phyloP scores from a whole-genome alignment of 1,139 yeast species.

The Magnusiomyces clavatus region DNA sequence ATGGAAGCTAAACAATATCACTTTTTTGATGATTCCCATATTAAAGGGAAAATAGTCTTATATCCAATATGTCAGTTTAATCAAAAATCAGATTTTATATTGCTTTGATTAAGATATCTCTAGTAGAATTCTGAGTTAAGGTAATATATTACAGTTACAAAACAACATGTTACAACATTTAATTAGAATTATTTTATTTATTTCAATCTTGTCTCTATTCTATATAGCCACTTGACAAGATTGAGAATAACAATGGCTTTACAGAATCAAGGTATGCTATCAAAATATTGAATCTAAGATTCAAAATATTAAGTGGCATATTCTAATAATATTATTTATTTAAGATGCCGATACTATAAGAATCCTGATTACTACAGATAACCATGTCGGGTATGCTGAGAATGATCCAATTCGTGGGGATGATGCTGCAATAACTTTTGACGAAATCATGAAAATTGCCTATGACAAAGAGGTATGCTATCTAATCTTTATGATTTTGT shows the following conservation, averaged over 20 bases:
- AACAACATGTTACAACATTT: background rate
- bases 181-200: too few species aligned
- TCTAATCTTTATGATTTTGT: background rate
- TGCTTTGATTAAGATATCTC: too few species aligned
- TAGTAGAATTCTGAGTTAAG: too few species aligned
- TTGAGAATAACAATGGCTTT: background rate
- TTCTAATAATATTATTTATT: background rate
- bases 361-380: constrained; percentile 82
- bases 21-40: too few species aligned
- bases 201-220: background rate
- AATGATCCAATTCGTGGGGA: constrained; percentile 84
- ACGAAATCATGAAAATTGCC: constrained; percentile 77
- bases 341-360: constrained; percentile 49
- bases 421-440: constrained; percentile 82
- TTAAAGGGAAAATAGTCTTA: too few species aligned
- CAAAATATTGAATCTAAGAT: background rate
- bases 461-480: constrained; percentile 44
- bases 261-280: background rate
- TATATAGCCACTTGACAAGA: background rate
- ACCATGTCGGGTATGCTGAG: constrained; percentile 92
- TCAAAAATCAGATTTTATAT: too few species aligned
- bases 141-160: background rate
- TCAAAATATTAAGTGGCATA: background rate
- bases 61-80: too few species aligned
- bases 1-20: too few species aligned